phyloP scores from a whole-genome alignment of 805 yeast genomes.

The Candida tallmaniae region DNA sequence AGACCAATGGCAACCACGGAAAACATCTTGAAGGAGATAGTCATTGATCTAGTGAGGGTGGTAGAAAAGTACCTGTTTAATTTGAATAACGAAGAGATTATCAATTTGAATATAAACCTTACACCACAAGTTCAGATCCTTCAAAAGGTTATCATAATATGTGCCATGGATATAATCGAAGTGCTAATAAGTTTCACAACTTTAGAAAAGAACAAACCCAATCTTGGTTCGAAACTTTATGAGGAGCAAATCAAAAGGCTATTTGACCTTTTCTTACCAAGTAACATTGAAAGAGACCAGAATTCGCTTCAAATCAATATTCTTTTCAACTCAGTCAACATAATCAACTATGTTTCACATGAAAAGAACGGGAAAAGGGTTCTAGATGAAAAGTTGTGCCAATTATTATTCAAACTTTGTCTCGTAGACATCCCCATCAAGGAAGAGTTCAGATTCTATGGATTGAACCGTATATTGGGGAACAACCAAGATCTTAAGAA shows the following conservation, averaged over 20 bases:
- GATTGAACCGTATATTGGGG: constrained; percentile 52
- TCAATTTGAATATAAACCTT: constrained; percentile 10
- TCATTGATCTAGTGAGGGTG: constrained; percentile 14
- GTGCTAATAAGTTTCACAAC: constrained; percentile 22
- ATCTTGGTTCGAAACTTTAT: constrained; percentile 2
- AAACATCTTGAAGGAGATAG: constrained; percentile 20
- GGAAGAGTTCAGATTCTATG: constrained; percentile 44
- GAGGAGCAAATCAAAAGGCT: constrained; percentile 14
- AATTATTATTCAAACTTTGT: constrained; percentile 30
- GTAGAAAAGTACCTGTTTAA: constrained; percentile 13
- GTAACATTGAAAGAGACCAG: constrained; percentile 41
- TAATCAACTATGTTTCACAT: constrained; percentile 42
- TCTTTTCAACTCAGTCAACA: constrained; percentile 49
- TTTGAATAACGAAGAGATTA: constrained; percentile 17
- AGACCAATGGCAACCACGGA: constrained; percentile 57
- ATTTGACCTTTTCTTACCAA: constrained; percentile 41
- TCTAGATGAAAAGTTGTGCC: constrained; percentile 14
- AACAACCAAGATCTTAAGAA: constrained; percentile 42
- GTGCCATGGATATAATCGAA: constrained; percentile 56
- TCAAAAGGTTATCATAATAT: constrained; percentile 47
- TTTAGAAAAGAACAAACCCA: constrained; percentile 2
- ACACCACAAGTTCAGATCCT: constrained; percentile 17
- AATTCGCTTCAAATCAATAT: constrained; percentile 42
- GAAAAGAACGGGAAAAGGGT: constrained; percentile 13
- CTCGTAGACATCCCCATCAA: constrained; percentile 38